Percentiles rank a stretch among this genome's conserved stretches.
phyloP scores from a whole-genome alignment of 225 moss, liverwort and hornwort genomes.

The Pseudoscleropodium purum region DNA sequence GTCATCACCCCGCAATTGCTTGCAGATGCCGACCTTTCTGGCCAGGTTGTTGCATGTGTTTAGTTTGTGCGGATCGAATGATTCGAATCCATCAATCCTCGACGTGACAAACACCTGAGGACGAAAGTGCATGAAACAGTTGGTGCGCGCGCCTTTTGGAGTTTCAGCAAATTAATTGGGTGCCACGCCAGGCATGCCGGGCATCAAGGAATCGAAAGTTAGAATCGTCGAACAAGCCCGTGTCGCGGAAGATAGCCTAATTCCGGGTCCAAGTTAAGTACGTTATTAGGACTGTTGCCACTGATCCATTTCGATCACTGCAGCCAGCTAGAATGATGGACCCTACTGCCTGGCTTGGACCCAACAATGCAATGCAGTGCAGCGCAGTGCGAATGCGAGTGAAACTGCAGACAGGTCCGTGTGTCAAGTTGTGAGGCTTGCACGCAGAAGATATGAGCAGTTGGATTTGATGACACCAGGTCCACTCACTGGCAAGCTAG shows the following conservation, averaged over 20 bases:
- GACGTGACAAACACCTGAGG: not conserved
- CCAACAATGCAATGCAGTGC: not conserved
- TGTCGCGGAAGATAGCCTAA: not conserved
- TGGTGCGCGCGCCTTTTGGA: not conserved
- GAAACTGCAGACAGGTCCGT: not conserved
- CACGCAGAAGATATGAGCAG: not conserved
- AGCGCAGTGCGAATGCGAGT: too few species aligned
- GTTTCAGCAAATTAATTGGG: not conserved
- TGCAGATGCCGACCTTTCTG: not conserved
- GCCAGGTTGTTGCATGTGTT: not conserved
- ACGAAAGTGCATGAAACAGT: not conserved
- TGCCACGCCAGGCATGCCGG: not conserved
- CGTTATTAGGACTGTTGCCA: not conserved
- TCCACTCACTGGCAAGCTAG: not conserved
- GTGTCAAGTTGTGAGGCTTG: not conserved
- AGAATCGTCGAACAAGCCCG: not conserved
- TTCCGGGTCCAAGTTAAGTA: not conserved
- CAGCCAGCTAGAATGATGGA: not conserved
- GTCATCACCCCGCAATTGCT: not conserved
- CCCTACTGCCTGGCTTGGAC: not conserved
- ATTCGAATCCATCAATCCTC: not conserved
- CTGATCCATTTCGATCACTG: too few species aligned
- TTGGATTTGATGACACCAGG: not conserved
- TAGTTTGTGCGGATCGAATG: not conserved
- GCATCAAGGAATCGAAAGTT: not conserved